Percentiles rank a stretch among this genome's conserved stretches.
Evolutionary conservation across 2,329 filamentous ascomycete species (phyloP).

Genomic region (Daldinia sp.): DNA sequence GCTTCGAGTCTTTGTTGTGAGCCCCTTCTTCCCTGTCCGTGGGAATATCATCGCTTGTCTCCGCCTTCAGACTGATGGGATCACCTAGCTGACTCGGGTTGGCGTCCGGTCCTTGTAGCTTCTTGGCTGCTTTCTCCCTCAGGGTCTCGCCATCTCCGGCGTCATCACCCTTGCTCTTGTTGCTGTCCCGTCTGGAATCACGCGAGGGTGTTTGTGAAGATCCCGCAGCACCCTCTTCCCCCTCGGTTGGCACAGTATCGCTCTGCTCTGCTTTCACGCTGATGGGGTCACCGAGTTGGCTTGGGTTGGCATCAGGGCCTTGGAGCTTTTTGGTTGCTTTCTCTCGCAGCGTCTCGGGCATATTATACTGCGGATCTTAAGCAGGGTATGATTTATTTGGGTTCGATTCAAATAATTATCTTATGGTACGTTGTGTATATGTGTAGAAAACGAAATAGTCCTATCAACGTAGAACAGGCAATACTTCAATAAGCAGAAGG

Average conservation of each 20-base stretch:
- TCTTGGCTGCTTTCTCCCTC: conserved; percentile 43
- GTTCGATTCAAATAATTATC: background rate
- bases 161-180: background rate
- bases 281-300: conserved; percentile 56
- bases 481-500: background rate
- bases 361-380: conserved; percentile 16
- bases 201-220: conserved; percentile 17
- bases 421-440: background rate
- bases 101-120: conserved; percentile 42
- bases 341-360: conserved; percentile 49
- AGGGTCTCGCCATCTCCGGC: conserved; percentile 27
- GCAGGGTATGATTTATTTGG: background rate
- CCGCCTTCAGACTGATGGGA: conserved; percentile 45
- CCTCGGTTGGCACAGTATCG: conserved; percentile 48
- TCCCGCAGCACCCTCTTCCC: conserved; percentile 42
- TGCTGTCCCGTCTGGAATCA: background rate
- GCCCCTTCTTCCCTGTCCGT: conserved; percentile 42
- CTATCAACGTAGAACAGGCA: background rate
- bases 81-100: conserved; percentile 47
- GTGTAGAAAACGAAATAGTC: background rate
- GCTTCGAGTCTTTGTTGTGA: conserved; percentile 44
- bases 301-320: conserved; percentile 53
- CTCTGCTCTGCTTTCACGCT: conserved; percentile 56
- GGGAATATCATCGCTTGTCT: conserved; percentile 39
- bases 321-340: conserved; percentile 49